Base-by-base conservation (phyloP, 179 eudicot genomes). In the Actinidia chinensis region DNA sequence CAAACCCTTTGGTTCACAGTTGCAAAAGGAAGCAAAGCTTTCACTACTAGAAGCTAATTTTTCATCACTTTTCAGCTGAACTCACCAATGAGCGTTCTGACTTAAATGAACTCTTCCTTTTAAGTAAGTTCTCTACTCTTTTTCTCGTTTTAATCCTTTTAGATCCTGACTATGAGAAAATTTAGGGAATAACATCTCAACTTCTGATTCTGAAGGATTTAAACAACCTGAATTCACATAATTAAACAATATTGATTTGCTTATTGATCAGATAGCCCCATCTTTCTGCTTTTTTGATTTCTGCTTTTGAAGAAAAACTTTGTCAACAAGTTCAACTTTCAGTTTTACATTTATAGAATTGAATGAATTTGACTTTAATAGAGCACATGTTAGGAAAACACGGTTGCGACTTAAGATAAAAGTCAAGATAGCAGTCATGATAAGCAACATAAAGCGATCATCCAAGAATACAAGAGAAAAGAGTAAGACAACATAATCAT, bases 241-340 rank as follows among this genome's bases (percentile, higher is more conserved):
- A 86, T 83, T 93, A 58, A 91, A 95, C 68, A 98, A 91, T 88
- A 77, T 72, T 74, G 97, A 95, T 89, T 90, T 93, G 73, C 91
- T 83, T 1, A 90, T 81, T 42, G 81, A 68, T 84, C 85, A 85
- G 75, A 76, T 83, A 56, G 72, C 64, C 36, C 90, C 91, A 56
- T 91, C 98, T 75, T 86, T 90, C 56, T 86, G 89, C 71, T 78
- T 85, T 15, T 74, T 76, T 43, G 83, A 76, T 82, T 85, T 95
- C 79, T 83, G 88, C 82, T 87, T 90, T 82, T 86, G 95, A 83
- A 79, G 84, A 84, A 85, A 75, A 82, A 60, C 84, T 82, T 91
- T 93, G 74, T 88, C 92, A 18, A 83, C 86, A 79, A 86, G 84
- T 85, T 89, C 87, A 71, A 86, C 86, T 84, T 85, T 89, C 79